Evolutionary conservation across 352 stramenopile genomes (phyloP).

Genomic region (Phytophthora tentaculata): DNA sequence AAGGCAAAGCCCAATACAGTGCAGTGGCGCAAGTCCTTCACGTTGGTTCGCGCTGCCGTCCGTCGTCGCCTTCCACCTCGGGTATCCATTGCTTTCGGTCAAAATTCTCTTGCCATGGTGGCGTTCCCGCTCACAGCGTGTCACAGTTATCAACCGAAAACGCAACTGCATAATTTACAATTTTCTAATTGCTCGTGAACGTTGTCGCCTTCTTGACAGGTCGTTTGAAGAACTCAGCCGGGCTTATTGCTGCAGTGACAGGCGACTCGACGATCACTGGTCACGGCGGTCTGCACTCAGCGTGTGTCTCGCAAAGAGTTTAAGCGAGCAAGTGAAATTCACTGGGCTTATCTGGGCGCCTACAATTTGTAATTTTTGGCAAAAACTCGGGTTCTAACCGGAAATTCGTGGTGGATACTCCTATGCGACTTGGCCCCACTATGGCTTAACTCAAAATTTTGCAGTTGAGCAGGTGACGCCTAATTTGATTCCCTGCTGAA

Average conservation of each 20-base stretch:
- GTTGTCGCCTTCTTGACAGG: neutral
- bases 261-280: neutral
- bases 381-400: conserved; percentile 9
- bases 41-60: conserved; percentile 16
- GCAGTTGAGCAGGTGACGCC: conserved; percentile 12
- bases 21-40: conserved; percentile 25
- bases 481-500: conserved; percentile 2
- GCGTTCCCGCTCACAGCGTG: conserved; percentile 17
- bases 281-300: neutral
- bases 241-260: conserved; percentile 5
- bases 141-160: conserved; percentile 24
- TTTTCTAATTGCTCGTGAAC: neutral
- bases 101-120: neutral
- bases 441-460: conserved; percentile 19
- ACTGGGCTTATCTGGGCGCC: conserved; percentile 25
- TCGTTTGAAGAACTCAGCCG: neutral
- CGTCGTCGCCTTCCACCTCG: conserved; percentile 7
- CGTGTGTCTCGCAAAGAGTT: conserved; percentile 18
- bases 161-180: conserved; percentile 19
- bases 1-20: conserved; percentile 8
- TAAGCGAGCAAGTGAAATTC: conserved; percentile 14
- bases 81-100: neutral
- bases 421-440: conserved; percentile 16
- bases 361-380: conserved; percentile 2
- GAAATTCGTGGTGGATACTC: conserved; percentile 13